These are phyloP conservation scores for Heliophila coronopifolia DNA, from an alignment of 441 rosid genomes.

Conservation along the genomic window DNA sequence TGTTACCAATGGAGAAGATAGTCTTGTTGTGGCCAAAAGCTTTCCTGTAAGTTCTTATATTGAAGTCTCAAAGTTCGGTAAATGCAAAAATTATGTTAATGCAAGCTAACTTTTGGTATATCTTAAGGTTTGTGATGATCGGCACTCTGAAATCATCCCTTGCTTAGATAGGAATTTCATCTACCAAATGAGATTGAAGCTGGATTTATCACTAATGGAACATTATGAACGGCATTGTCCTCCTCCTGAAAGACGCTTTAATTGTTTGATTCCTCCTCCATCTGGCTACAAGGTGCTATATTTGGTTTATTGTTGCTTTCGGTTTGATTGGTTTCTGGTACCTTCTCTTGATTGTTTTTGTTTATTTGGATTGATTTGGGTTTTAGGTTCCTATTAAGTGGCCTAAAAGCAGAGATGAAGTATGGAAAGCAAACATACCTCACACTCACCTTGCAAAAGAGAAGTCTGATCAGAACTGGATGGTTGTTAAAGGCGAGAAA, in stretches of 20 bases:
- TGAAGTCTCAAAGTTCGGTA: not conserved
- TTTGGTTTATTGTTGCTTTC: not conserved
- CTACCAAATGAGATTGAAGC: constrained; percentile 92
- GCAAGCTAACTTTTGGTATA: constrained; percentile 12
- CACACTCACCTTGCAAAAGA: constrained; percentile 98
- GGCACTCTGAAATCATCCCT: constrained; percentile 91
- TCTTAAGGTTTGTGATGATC: constrained; percentile 85
- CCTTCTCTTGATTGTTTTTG: not conserved
- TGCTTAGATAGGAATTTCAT: constrained; percentile 88
- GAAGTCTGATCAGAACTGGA: constrained; percentile 99
- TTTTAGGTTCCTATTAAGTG: constrained; percentile 87
- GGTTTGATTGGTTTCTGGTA: not conserved
- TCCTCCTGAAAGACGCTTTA: constrained; percentile 77
- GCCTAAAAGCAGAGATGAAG: constrained; percentile 99
- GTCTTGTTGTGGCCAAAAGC: constrained; percentile 50
- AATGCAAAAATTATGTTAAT: not conserved
- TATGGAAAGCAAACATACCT: constrained; percentile 98
- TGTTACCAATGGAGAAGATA: constrained; percentile 39
- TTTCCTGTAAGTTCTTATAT: constrained; percentile 66
- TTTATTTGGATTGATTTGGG: not conserved
- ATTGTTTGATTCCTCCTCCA: constrained; percentile 98
- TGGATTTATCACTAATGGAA: constrained; percentile 92
- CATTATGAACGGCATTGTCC: constrained; percentile 99
- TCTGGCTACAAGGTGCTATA: constrained; percentile 74
- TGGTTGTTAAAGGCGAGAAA: constrained; percentile 95